Evolutionary conservation across 192 early-diverging fungal genomes (phyloP), one percentile per base, ranked within the genome.

Genomic region (Spinellus fusiger): DNA sequence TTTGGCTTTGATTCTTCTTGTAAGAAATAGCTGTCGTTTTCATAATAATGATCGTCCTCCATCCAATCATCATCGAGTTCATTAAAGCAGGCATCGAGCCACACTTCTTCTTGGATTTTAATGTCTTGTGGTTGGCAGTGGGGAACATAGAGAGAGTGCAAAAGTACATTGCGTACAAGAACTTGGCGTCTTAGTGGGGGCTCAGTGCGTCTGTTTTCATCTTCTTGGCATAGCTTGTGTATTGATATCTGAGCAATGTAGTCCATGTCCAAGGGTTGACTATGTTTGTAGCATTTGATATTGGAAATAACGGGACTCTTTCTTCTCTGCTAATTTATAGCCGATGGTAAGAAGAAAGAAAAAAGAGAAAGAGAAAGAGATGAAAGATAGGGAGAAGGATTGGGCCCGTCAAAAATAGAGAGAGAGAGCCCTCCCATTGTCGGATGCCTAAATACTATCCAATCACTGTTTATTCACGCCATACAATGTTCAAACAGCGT

Each of bases 121-220:
- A 22, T 37, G 38, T 50, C 12, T 4, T 31, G 23, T 18, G 13
- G 27, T 52, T 15, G 31, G 34, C 33, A 50, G 33, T 33, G 34
- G 20, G 40, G 40, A 44, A 18, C 4, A 61, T 25, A 22, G 22
- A 48, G 31, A 15, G 61, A 63, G 18, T 40, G 15, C 5, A 44
- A 26, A 8, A 63, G 27, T 13, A 63, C 16, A 16, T 63, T 63
- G n/a, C 61, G 61, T 29, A 54, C 35, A 26, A 63, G 15, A 22
- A 63, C 22, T 15, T 63, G 61, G 22, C 61, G 35, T 63, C 51
- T 44, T 16, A 63, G 52, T 16, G 52, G 29, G 10, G 51, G 61
- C 29, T 62, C 61, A 29, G 49, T 62, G 15, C 59, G 59, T 44
- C 10, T 44, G 12, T 23, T 16, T 22, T 51, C 27, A 13, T 29